phyloP scores from a whole-genome alignment of 108 stramenopile genomes.

The Conticribra guillardii region DNA sequence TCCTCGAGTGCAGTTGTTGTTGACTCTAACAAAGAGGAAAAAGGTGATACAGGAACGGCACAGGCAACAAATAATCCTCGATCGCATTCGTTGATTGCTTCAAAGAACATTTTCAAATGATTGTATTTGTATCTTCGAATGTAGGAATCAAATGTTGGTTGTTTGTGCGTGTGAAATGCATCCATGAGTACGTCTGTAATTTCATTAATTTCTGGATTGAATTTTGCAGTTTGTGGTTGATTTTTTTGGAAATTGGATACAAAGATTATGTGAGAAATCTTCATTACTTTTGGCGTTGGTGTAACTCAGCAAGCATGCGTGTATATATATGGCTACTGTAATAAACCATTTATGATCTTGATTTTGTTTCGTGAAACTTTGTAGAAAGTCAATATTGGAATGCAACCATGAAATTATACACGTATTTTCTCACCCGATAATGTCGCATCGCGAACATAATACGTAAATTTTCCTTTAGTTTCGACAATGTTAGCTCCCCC shows the following conservation, averaged over 20 bases:
- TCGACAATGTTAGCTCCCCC: neutral
- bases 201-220: slow-evolving; percentile 33
- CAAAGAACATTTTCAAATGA: slow-evolving; percentile 42
- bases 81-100: slow-evolving; percentile 28
- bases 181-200: slow-evolving; percentile 42
- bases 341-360: too few relatives aligned
- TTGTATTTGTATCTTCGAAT: slow-evolving; percentile 45
- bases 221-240: too few relatives aligned
- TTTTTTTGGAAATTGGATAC: too few relatives aligned
- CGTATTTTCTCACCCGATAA: slow-evolving; percentile 42
- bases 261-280: too few relatives aligned
- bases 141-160: slow-evolving; percentile 46
- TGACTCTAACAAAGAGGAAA: neutral
- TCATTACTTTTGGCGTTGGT: too few relatives aligned
- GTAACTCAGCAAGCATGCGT: too few relatives aligned
- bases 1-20: neutral
- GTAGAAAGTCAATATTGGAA: neutral
- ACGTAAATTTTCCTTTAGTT: slow-evolving; percentile 8
- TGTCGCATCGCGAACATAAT: slow-evolving; percentile 33
- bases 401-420: too few relatives aligned
- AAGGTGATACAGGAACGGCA: slow-evolving; percentile 1
- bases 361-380: too few relatives aligned
- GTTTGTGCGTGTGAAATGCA: slow-evolving; percentile 36
- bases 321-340: too few relatives aligned
- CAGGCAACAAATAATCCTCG: slow-evolving; percentile 44